phyloP scores from a whole-genome alignment of 106 monocot genomes.

The Narthecium ossifragum region DNA sequence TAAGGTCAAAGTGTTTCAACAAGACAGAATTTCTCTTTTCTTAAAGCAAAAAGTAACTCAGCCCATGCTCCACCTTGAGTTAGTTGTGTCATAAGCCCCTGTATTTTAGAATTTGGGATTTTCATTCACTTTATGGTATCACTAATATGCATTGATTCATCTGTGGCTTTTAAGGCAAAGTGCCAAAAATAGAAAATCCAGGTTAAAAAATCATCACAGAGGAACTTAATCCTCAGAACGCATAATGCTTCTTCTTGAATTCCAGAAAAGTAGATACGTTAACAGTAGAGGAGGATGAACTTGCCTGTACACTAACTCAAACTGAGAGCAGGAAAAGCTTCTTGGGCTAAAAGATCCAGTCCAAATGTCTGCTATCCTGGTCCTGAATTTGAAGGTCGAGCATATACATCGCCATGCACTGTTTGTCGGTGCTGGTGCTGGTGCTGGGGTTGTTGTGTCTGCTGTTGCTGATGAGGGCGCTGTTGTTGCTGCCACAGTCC shows the following conservation, averaged over 20 bases:
- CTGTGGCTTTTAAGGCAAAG: too few relatives aligned
- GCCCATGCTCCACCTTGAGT: too few relatives aligned
- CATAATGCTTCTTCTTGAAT: neutral
- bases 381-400: constrained; percentile 39
- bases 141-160: too few relatives aligned
- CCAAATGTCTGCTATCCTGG: constrained; percentile 25
- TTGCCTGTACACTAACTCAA: constrained; percentile 33
- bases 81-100: too few relatives aligned
- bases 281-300: too few relatives aligned
- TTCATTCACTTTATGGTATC: too few relatives aligned
- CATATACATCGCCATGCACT: constrained; percentile 30
- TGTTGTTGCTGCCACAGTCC: constrained; percentile 54
- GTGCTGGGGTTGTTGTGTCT: constrained; percentile 20
- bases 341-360: constrained; percentile 1
- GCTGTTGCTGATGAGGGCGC: constrained; percentile 18
- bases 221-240: neutral
- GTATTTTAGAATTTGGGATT: too few relatives aligned
- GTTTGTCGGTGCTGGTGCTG: constrained; percentile 22
- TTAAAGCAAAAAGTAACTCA: too few relatives aligned
- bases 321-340: neutral
- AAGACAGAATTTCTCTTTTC: too few relatives aligned
- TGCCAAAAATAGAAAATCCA: neutral
- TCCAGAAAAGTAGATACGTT: too few relatives aligned
- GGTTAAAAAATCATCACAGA: too few relatives aligned
- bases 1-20: too few relatives aligned